Conservation (phyloP, 345 rosid species). For the Cardamine resedifolia region DNA sequence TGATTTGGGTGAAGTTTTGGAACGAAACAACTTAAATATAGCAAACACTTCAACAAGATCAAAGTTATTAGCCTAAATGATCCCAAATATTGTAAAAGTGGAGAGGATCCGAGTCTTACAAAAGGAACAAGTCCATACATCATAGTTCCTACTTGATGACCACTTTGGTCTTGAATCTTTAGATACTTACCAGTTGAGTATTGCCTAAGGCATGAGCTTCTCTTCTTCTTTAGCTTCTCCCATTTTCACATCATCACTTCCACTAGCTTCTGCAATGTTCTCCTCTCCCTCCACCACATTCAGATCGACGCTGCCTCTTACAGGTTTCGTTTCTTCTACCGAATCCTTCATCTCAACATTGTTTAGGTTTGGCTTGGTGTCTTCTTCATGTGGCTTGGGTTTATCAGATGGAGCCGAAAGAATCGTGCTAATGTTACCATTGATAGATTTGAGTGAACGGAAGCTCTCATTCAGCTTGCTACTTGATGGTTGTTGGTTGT, state of each 20-base stretch:
- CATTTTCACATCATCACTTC: conserved; percentile 37
- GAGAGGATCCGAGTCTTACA: conserved; percentile 1
- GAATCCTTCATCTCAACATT: conserved; percentile 35
- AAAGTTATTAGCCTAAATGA: conserved; percentile 18
- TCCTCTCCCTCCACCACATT: conserved; percentile 38
- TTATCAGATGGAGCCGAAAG: conserved; percentile 44
- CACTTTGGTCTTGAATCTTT: conserved; percentile 13
- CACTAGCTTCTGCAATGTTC: conserved; percentile 32
- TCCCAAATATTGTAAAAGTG: not conserved
- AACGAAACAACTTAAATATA: not conserved
- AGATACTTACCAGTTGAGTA: conserved; percentile 14
- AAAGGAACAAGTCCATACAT: conserved; percentile 11
- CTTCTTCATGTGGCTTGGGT: conserved; percentile 28
- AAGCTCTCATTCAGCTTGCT: conserved; percentile 55
- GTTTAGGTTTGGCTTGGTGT: conserved; percentile 28
- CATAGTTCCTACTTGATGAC: conserved; percentile 15
- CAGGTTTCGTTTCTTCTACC: conserved; percentile 31
- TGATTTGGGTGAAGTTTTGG: not conserved
- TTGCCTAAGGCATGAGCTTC: conserved; percentile 11
- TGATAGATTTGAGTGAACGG: conserved; percentile 46
- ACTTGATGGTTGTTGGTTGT: conserved; percentile 37
- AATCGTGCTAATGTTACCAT: conserved; percentile 44
- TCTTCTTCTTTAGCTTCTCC: conserved; percentile 34
- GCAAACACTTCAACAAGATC: not conserved
- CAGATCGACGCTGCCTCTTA: conserved; percentile 33